Base-by-base conservation (phyloP, 305 asterid species). In the Solanum chacoense region DNA sequence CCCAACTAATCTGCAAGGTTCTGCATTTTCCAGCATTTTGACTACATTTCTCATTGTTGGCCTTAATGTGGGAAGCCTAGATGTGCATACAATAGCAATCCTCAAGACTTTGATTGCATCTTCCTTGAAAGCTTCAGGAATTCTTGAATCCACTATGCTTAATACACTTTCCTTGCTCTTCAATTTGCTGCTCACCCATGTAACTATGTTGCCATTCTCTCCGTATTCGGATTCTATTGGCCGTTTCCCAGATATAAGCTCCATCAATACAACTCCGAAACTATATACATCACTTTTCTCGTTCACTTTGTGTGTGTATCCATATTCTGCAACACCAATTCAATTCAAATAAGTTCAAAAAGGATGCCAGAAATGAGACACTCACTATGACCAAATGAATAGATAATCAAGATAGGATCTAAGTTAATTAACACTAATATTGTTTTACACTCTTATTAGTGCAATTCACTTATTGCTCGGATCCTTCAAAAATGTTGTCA, bases 271-370 rank as follows among this genome's bases (percentile, higher is more conserved):
- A 0, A 97, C 98, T 8, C 99, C 99, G 6, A 94, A 96, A 89
- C 99, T 97, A 78, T 97, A 97, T 2, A 97, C 92, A 65, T 97
- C 99, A 67, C 98, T 94, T 94, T 96, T 97, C 90, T 97, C 98
- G 11, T 91, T 91, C 91, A 97, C 97, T 89, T 93, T 96, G 87
- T 90, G 91, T 2, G 96, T 91, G 85, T 96, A 97, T 2, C 93
- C 99, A 40, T 97, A 97, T 87, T 97, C 99, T 95, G 94, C 93
- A 88, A 28, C 81, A 24, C 13, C 29, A n/a, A 84, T 8, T 63
- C 72, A 31, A 73, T 3, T 55, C 31, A 38, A 32, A 3, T 32
- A 16, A 36, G 67, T 20, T 67, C 14, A 37, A 84, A 11, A n/a
- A 22, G 74, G 32, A 79, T 88, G 29, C 75, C 59, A 20, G 42